These are phyloP conservation scores for Pelargonium fulgidum DNA, from an alignment of 441 rosid genomes.

Conservation along the genomic window DNA sequence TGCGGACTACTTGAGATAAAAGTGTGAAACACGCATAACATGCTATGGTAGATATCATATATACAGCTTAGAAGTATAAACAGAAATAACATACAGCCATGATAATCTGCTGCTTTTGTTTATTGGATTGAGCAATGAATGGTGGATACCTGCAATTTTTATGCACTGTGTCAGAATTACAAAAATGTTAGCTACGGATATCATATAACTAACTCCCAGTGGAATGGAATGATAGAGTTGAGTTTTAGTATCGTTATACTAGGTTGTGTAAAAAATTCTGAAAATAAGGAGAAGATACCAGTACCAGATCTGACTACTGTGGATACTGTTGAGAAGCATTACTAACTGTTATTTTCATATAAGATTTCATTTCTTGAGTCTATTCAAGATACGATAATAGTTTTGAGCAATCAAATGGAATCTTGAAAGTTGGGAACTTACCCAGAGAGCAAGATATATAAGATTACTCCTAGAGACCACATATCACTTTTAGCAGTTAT, in stretches of 20 bases:
- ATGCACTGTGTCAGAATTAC: not conserved
- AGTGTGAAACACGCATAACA: not conserved
- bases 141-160: slow-evolving; percentile 53
- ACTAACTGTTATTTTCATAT: not conserved
- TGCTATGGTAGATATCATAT: not conserved
- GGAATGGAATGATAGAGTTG: not conserved
- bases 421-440: slow-evolving; percentile 12
- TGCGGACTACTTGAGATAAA: not conserved
- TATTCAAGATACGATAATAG: not conserved
- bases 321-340: too few relatives aligned
- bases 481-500: slow-evolving; percentile 51
- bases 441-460: slow-evolving; percentile 67
- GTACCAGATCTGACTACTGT: not conserved
- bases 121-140: slow-evolving; percentile 53
- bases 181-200: not conserved
- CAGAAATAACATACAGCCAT: slow-evolving; percentile 32
- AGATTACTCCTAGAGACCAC: slow-evolving; percentile 70
- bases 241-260: not conserved
- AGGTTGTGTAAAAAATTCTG: not conserved
- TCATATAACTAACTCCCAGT: not conserved
- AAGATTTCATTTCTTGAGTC: not conserved
- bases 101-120: slow-evolving; percentile 67
- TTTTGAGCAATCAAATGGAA: not conserved
- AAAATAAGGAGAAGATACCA: too few relatives aligned
- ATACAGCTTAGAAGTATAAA: not conserved